Conservation (phyloP, 768 basidiomycete genomes). For the Mycena metata region DNA sequence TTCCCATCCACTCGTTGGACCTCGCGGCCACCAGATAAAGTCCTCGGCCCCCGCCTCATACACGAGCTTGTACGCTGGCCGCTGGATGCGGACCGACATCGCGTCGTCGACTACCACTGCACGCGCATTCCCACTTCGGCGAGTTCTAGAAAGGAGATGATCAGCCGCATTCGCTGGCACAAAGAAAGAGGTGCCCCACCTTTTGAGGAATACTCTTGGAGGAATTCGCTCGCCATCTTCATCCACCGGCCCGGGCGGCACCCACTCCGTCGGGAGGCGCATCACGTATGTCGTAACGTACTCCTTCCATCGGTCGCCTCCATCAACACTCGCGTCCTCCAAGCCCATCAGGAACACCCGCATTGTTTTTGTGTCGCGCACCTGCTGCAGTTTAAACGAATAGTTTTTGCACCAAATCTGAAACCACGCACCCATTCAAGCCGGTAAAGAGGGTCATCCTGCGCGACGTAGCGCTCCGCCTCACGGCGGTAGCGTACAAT, state of each 20-base stretch:
- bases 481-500: constrained; percentile 83
- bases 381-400: constrained; percentile 55
- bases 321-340: constrained; percentile 76
- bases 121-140: constrained; percentile 57
- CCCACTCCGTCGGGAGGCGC: constrained; percentile 80
- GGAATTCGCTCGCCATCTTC: constrained; percentile 49
- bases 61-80: constrained; percentile 75
- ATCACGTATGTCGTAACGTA: constrained; percentile 83
- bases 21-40: constrained; percentile 56
- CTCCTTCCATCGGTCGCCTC: constrained; percentile 78
- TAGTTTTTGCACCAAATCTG: constrained; percentile 16
- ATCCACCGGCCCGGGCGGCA: constrained; percentile 51
- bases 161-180: constrained; percentile 44
- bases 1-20: constrained; percentile 35
- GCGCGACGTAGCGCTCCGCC: constrained; percentile 81
- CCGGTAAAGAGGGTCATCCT: constrained; percentile 83
- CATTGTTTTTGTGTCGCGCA: constrained; percentile 66
- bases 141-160: constrained; percentile 63
- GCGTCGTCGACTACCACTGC: constrained; percentile 53
- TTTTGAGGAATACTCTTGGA: constrained; percentile 66
- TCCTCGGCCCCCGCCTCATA: constrained; percentile 80
- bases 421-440: constrained; percentile 78
- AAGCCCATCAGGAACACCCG: constrained; percentile 70
- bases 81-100: constrained; percentile 67
- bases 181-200: constrained; percentile 57